Evolutionary conservation across 2,329 filamentous ascomycete species (phyloP), one percentile per base, ranked within the genome.

Genomic region (Penicillium sp.): DNA sequence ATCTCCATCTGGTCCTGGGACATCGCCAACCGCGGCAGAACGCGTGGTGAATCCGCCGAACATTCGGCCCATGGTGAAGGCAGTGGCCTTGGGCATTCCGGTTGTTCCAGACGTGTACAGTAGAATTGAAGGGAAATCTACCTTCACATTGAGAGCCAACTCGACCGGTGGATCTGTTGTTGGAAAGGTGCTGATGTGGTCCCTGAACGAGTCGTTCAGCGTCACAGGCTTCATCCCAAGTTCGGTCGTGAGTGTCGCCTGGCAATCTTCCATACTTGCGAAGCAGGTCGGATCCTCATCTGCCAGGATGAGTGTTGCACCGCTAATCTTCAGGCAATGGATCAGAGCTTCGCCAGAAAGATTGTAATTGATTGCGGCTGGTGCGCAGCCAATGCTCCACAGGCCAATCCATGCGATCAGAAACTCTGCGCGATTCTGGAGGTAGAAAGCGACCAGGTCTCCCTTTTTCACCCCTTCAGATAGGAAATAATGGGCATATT

Each of bases 51-150:
- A 72, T 9, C 79, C 62, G 0, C 63, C 66, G 48, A 78, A 77
- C 6, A 81, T 68, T 45, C 82, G 78, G 2, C 77, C 72, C 9
- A 82, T 80, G 19, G 84, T 84, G 63, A 90, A 86, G 0, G 81
- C 71, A 63, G 86, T 88, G 1, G 86, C 89, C 71, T 93, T 93
- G 11, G 90, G 89, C 62, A 90, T 73, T 2, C 90, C 90, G 0
- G 90, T 92, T 0, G 90, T 92, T 35, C 89, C 89, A 60, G 86
- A 87, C 1, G 90, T 93, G 70, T 91, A 92, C 64, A 92, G 85
- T 24, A 92, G 71, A 29, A 82, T 84, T 62, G 85, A 80, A 0
- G 89, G 85, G 62, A 81, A 86, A 14, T 76, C 72, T 0, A 77
- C 79, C 46, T 76, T 76, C 1, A 88, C 77, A 3, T 74, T 75